Percentiles rank a stretch among this genome's conserved stretches.
These are phyloP conservation scores for Raffaelea albimanens DNA, from an alignment of 2,329 filamentous ascomycete species.

Conservation along the genomic window DNA sequence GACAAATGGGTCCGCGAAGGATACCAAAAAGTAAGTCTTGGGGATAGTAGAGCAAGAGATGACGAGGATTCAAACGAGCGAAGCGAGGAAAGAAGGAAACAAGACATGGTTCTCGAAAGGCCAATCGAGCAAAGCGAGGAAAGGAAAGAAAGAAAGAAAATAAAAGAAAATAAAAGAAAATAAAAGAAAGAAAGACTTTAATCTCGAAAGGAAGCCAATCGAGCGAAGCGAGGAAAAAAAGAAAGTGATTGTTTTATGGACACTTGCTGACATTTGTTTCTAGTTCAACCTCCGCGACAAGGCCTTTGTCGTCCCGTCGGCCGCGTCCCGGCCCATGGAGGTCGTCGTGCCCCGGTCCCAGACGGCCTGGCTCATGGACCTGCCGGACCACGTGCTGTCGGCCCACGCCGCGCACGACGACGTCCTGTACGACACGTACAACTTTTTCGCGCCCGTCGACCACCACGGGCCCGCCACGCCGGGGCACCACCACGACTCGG, in stretches of 20 bases:
- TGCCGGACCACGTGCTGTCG: constrained; percentile 33
- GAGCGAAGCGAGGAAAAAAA: no score
- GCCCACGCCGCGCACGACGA: constrained; percentile 35
- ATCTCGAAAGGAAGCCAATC: no score
- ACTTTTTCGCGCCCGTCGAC: constrained; percentile 27
- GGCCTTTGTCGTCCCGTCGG: constrained; percentile 32
- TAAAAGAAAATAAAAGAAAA: no score
- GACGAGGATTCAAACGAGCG: no score
- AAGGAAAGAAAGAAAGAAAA: no score
- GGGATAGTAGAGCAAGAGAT: no score
- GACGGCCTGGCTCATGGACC: constrained; percentile 35
- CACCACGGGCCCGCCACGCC: not conserved
- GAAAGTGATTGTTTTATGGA: no score
- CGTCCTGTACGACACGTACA: constrained; percentile 28
- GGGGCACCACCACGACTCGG: constrained; percentile 15
- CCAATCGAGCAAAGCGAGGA: no score
- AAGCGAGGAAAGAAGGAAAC: no score
- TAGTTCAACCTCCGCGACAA: constrained; percentile 31
- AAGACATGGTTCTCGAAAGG: no score
- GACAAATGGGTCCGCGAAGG: constrained; percentile 31
- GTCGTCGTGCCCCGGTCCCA: constrained; percentile 34
- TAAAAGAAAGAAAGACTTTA: no score
- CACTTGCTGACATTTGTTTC: no score
- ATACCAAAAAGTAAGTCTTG: constrained; percentile 31
- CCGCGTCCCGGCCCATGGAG: constrained; percentile 30